Percentiles rank a stretch among this genome's conserved stretches.
Evolutionary conservation across 177 flowering plant species (phyloP).

Genomic region (Telopea speciosissima): DNA sequence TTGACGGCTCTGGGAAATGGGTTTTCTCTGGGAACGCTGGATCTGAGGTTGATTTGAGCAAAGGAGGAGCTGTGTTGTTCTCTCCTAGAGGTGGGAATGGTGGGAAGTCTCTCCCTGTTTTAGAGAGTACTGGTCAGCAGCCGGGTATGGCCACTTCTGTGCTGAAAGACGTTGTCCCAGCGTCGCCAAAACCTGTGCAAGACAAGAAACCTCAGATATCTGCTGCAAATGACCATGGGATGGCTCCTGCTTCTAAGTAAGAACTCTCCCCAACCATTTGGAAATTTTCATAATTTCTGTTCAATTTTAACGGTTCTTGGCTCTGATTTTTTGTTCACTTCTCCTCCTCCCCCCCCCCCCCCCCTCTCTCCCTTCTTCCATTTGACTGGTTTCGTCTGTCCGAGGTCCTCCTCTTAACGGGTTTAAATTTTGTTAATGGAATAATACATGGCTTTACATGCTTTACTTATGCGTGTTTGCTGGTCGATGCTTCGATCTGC

Average conservation of each 20-base stretch:
- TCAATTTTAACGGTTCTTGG: not conserved
- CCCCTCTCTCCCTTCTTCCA: no score
- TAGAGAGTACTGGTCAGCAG: conserved; percentile 19
- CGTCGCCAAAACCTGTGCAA: conserved; percentile 27
- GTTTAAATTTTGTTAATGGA: not conserved
- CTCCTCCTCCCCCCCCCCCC: not conserved
- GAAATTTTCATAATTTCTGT: not conserved
- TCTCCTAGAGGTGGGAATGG: conserved; percentile 40
- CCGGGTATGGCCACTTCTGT: conserved; percentile 17
- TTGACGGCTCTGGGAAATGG: conserved; percentile 61
- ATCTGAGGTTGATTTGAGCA: conserved; percentile 42
- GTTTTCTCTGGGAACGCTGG: conserved; percentile 40
- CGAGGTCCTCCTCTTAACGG: not conserved
- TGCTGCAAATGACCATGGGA: conserved; percentile 30
- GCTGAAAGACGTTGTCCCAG: conserved; percentile 30
- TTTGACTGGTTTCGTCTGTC: not conserved
- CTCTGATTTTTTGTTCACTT: not conserved
- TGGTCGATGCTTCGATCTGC: not conserved
- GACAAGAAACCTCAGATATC: conserved; percentile 47
- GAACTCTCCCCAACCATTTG: not conserved
- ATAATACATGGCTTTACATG: not conserved
- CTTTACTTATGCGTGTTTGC: not conserved
- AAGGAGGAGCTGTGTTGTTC: conserved; percentile 41
- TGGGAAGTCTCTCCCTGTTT: conserved; percentile 25
- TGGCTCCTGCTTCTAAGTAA: conserved; percentile 54